Conservation (phyloP, 306 rosid species). For the Quillaja saponaria region DNA sequence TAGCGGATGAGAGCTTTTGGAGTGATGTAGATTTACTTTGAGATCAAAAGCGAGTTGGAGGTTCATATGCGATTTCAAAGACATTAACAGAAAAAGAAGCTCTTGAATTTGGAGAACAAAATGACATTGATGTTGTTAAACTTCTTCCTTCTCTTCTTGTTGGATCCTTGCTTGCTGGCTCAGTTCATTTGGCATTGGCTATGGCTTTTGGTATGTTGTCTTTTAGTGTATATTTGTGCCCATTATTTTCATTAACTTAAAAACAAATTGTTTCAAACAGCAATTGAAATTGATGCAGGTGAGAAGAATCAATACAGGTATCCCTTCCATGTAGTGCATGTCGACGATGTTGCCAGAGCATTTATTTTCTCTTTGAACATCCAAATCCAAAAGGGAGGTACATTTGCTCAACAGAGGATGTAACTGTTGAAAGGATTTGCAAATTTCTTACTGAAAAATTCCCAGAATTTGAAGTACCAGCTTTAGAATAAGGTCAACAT, state of each 20-base stretch:
- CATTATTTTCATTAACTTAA: no score
- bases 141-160: slow-evolving; percentile 40
- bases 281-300: slow-evolving; percentile 16
- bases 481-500: slow-evolving; percentile 34
- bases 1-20: slow-evolving; percentile 47
- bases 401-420: slow-evolving; percentile 27
- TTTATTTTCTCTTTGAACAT: slow-evolving; percentile 39
- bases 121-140: slow-evolving; percentile 48
- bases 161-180: slow-evolving; percentile 48
- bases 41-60: neutral
- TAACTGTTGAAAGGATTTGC: slow-evolving; percentile 17
- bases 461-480: slow-evolving; percentile 34
- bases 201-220: slow-evolving; percentile 29
- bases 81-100: slow-evolving; percentile 48
- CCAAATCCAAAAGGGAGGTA: slow-evolving; percentile 7
- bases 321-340: slow-evolving; percentile 26
- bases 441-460: slow-evolving; percentile 31
- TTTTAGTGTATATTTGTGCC: no score
- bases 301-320: slow-evolving; percentile 19
- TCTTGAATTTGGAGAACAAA: neutral
- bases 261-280: no score
- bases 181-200: slow-evolving; percentile 18
- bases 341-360: slow-evolving; percentile 39
- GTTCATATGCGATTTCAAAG: slow-evolving; percentile 38
- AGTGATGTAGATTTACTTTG: slow-evolving; percentile 32